A percentile compares a stretch with the other conserved stretches of the same genome.
phyloP scores from a whole-genome alignment of 2,329 filamentous ascomycete genomes.

The Geoglossum cookeanum region DNA sequence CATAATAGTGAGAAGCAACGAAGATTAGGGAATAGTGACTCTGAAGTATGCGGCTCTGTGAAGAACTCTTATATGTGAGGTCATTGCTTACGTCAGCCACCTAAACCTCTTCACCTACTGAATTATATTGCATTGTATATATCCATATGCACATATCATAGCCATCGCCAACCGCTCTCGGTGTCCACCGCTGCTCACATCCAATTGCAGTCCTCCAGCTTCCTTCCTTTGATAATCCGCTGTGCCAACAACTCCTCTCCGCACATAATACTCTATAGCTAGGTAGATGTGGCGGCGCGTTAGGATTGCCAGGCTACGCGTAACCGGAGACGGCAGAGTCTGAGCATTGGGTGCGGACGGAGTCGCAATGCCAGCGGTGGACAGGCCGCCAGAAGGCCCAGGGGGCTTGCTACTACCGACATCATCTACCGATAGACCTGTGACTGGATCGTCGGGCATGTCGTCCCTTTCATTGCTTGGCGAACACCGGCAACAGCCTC shows the following conservation, averaged over 20 bases:
- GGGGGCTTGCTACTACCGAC: neutral
- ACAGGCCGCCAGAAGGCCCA: neutral
- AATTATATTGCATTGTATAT: too few species aligned
- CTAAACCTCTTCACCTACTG: neutral
- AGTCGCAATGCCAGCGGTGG: neutral
- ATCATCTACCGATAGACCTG: neutral
- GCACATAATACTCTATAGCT: neutral
- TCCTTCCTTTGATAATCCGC: neutral
- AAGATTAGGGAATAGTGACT: slow-evolving; percentile 4
- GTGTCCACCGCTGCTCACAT: neutral
- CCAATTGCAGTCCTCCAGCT: neutral
- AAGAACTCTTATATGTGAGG: neutral
- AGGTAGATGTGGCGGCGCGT: neutral
- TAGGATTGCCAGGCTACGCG: neutral
- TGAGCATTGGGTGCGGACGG: neutral
- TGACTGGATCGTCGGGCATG: neutral
- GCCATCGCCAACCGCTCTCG: too few species aligned
- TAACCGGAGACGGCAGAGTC: neutral
- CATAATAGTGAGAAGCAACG: neutral
- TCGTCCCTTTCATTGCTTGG: neutral
- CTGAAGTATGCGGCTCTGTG: neutral
- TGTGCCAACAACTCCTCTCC: neutral
- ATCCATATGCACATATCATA: too few species aligned
- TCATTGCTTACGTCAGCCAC: neutral
- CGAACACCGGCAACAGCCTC: neutral